phyloP scores from a whole-genome alignment of 192 early-diverging fungal species.

The Helicostylum pulchrum region DNA sequence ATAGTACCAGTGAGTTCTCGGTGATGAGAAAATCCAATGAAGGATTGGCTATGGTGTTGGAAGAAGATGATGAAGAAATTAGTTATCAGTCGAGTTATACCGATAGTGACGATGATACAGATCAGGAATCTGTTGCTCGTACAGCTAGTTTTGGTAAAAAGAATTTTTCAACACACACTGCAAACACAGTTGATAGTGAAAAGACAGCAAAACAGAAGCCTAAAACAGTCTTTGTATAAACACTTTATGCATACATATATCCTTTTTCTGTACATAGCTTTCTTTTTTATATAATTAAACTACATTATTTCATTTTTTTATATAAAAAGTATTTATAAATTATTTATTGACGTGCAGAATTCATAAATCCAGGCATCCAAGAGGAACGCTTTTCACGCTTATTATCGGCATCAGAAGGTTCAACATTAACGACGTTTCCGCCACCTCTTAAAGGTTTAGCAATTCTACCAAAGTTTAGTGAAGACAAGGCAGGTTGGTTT shows the following conservation, averaged over 20 bases:
- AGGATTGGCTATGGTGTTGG: conserved; percentile 13
- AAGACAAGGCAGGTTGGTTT: conserved; percentile 28
- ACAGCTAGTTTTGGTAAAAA: too few species aligned
- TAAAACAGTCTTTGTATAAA: too few species aligned
- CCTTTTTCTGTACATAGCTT: too few species aligned
- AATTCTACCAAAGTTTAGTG: conserved; percentile 49
- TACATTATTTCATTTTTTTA: too few species aligned
- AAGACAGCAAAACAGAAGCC: too few species aligned
- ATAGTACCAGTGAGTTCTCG: not conserved
- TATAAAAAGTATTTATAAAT: conserved; percentile 24
- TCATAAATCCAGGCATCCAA: conserved; percentile 34
- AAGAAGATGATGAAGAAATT: conserved; percentile 19
- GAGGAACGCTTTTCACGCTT: conserved; percentile 25
- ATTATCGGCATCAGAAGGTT: conserved; percentile 8
- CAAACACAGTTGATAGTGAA: too few species aligned
- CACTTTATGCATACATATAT: too few species aligned
- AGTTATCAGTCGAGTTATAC: not conserved
- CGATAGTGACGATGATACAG: not conserved
- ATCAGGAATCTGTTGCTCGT: conserved; percentile 15
- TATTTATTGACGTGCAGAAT: conserved; percentile 17
- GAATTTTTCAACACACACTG: too few species aligned
- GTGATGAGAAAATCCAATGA: conserved; percentile 1
- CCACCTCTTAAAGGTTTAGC: conserved; percentile 92
- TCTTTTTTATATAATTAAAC: too few species aligned
- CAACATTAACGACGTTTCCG: conserved; percentile 6